Conservation (phyloP, 2,329 filamentous ascomycete species). For the Chrysoporthe puriensis region DNA sequence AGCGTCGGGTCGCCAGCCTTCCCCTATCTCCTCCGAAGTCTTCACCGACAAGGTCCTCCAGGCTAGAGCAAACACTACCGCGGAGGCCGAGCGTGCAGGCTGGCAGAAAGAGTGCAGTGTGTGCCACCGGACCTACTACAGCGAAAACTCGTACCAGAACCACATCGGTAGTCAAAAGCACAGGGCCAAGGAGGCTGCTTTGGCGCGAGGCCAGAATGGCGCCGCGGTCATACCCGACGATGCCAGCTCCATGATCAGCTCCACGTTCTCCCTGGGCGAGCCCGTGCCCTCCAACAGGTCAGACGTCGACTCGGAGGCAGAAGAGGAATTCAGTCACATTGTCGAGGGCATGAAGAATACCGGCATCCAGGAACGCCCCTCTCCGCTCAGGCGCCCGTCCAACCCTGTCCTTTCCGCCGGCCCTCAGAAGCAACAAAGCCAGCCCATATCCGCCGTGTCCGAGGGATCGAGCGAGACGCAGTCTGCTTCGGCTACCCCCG, state of each 20-base stretch:
- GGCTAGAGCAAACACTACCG: constrained; percentile 81
- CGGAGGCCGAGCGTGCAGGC: constrained; percentile 83
- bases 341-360: constrained; percentile 77
- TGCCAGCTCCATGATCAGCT: constrained; percentile 82
- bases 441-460: constrained; percentile 44
- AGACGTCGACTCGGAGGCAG: constrained; percentile 67
- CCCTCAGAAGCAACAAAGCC: constrained; percentile 50
- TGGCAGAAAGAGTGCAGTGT: constrained; percentile 82
- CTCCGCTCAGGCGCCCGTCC: constrained; percentile 58
- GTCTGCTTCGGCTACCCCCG: constrained; percentile 32
- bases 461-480: constrained; percentile 44
- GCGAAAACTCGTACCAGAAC: constrained; percentile 93
- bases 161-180: constrained; percentile 92
- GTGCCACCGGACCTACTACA: constrained; percentile 93
- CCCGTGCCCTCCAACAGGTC: constrained; percentile 58
- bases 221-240: constrained; percentile 62
- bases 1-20: constrained; percentile 87
- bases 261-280: constrained; percentile 88
- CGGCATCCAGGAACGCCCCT: constrained; percentile 46
- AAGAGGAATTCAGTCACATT: constrained; percentile 77
- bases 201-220: constrained; percentile 40
- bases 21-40: constrained; percentile 89
- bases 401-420: constrained; percentile 52
- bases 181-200: constrained; percentile 65
- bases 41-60: constrained; percentile 96